Evolutionary conservation across 192 early-diverging fungal genomes (phyloP).

Genomic region (Coemansia aciculifera): DNA sequence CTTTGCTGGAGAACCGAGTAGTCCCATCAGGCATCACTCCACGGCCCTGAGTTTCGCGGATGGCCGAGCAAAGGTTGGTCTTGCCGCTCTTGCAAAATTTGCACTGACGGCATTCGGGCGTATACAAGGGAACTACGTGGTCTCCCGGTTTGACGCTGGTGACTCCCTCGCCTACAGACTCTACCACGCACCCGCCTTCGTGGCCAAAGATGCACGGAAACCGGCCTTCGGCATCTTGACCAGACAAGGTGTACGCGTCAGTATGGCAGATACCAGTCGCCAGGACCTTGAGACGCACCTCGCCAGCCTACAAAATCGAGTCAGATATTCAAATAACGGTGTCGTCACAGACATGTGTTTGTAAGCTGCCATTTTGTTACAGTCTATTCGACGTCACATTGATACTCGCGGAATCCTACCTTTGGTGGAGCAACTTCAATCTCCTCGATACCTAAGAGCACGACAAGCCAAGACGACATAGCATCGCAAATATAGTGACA

Average conservation of each 20-base stretch:
- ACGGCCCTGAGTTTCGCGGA: slow-evolving; percentile 88
- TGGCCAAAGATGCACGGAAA: slow-evolving; percentile 95
- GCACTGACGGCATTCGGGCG: slow-evolving; percentile 87
- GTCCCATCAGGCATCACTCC: slow-evolving; percentile 97
- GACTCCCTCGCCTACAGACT: slow-evolving; percentile 94
- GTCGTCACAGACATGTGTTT: neutral
- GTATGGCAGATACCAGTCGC: slow-evolving; percentile 96
- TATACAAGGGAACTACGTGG: slow-evolving; percentile 94
- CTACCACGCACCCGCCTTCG: slow-evolving; percentile 93
- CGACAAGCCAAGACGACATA: slow-evolving; percentile 1
- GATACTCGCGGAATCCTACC: slow-evolving; percentile 15
- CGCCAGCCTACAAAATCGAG: slow-evolving; percentile 61
- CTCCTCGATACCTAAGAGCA: slow-evolving; percentile 76
- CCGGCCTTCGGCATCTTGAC: slow-evolving; percentile 78
- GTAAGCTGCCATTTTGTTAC: neutral
- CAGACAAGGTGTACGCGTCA: slow-evolving; percentile 93
- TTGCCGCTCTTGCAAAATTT: slow-evolving; percentile 98
- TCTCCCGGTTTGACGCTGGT: slow-evolving; percentile 89
- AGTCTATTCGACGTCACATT: neutral
- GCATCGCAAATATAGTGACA: neutral
- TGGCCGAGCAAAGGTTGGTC: slow-evolving; percentile 92
- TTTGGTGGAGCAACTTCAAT: slow-evolving; percentile 94
- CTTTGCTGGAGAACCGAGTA: slow-evolving; percentile 88
- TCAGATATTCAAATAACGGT: neutral
- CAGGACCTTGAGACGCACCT: slow-evolving; percentile 90